Conservation (phyloP, 2,329 filamentous ascomycete genomes). For the Neopestalotiopsis clavispora region DNA sequence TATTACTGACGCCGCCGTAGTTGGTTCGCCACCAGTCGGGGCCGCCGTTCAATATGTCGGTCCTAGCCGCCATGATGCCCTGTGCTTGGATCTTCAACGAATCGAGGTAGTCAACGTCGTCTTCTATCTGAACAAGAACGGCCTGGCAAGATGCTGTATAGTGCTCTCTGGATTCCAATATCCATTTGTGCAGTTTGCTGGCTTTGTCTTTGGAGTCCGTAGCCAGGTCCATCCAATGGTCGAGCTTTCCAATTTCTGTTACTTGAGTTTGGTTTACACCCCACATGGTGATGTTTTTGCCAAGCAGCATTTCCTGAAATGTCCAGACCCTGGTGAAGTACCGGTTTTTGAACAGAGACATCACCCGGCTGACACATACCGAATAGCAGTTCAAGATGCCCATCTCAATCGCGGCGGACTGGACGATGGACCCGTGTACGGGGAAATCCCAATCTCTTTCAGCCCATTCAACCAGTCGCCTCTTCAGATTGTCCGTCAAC, state of each 20-base stretch:
- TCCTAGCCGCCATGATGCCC: slow-evolving; percentile 29
- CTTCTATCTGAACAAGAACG: slow-evolving; percentile 27
- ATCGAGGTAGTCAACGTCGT: slow-evolving; percentile 24
- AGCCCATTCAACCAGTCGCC: slow-evolving; percentile 21
- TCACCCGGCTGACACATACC: slow-evolving; percentile 20
- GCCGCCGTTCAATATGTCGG: slow-evolving; percentile 34
- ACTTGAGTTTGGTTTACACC: slow-evolving; percentile 9
- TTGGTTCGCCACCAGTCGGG: slow-evolving; percentile 39
- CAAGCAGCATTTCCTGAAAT: slow-evolving; percentile 37
- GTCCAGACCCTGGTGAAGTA: slow-evolving; percentile 26
- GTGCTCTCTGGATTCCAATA: slow-evolving; percentile 10
- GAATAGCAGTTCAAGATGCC: slow-evolving; percentile 24
- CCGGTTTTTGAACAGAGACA: slow-evolving; percentile 27
- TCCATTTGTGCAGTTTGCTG: slow-evolving; percentile 19
- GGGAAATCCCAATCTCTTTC: slow-evolving; percentile 17
- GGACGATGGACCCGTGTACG: slow-evolving; percentile 14
- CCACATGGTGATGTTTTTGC: slow-evolving; percentile 32
- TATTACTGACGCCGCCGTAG: slow-evolving; percentile 35
- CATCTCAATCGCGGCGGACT: slow-evolving; percentile 21
- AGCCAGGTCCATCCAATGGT: slow-evolving; percentile 23
- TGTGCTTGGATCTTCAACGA: slow-evolving; percentile 26
- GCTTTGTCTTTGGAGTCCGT: slow-evolving; percentile 22
- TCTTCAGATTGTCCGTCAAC: slow-evolving; percentile 24
- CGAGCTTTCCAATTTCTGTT: slow-evolving; percentile 19
- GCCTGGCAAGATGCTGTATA: slow-evolving; percentile 23